Evolutionary conservation across 176 grass and related monocot genomes (phyloP), one percentile per base, ranked within the genome.

Genomic region (Hordeum marinum): DNA sequence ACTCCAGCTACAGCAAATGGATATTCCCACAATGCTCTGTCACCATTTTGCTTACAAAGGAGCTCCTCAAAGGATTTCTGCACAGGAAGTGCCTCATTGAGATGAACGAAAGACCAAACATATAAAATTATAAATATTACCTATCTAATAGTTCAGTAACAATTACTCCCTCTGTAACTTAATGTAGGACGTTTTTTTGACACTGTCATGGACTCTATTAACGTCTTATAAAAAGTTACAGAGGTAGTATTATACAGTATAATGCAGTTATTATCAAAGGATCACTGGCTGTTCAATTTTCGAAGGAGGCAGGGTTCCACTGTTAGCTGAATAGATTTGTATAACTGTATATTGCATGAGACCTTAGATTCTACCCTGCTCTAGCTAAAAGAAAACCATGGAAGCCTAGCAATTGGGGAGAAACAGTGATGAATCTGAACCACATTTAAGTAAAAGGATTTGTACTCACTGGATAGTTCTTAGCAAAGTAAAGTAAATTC

Each of bases 1-100:
- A 95, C 93, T 73, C 93, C 93, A 77, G 93, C 93, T 66, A 95
- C 93, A 79, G 93, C 76, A 87, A 95, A 95, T 84, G 93, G 93
- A 78, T 95, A 92, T 67, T 95, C 90, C 90, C 90, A 95, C 69
- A 92, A 50, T 17, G 90, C 88, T 85, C 90, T 80, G 58, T 88
- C 80, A 60, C 90, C 93, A 46, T 90, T 86, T 75, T 90, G 85
- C 83, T 95, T 95, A 80, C 73, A 79, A 69, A 95, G 90, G 74
- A 95, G 88, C 27, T 92, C 90, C 26, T 95, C 83, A 57, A 90
- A 95, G 31, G 90, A 90, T 95, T 82, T 92, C 93, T 95, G 82
- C 46, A 83, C 40, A 60, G 32, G 65, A 43, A 68, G 60, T 40
- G 60, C 9, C 55, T 39, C 36, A 63, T 11, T 35, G 64, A 90